Evolutionary conservation across 2,329 filamentous ascomycete species (phyloP), one percentile per base, ranked within the genome.

Genomic region (Cladosporium sp.): DNA sequence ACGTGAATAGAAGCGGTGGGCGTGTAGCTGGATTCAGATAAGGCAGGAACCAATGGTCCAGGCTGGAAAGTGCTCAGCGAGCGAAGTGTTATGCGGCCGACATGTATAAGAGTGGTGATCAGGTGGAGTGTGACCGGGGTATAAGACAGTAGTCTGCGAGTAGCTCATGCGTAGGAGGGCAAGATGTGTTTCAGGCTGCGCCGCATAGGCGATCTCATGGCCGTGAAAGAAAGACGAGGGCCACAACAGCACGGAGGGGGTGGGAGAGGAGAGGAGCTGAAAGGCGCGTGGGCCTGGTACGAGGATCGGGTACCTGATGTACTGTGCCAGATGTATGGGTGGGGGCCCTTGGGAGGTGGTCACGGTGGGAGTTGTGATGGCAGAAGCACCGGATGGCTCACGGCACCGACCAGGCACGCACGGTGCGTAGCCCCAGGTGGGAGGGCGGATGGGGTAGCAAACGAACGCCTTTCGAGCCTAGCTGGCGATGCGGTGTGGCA

Each of bases 51-150:
- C 51, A 55, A 36, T 41, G 51, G 61, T 57, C 61, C 61, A 63
- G 60, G 51, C 51, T 52, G 32, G 34, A 41, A 44, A 28, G 36
- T 36, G 49, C 51, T 47, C 49, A 57, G 36, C 51, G 51, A 64
- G 61, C 61, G 30, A 64, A 52, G 51, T 57, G 61, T 64, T 64
- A 64, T 64, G 51, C 61, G 34, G 61, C 51, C 8, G 36, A 30
- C 61, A 64, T 64, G 61, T 64, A 64, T 64, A 64, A 64, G 49
- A 55, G 51, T 36, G 18, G 51, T 64, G 61, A 47, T 54, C 51
- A 30, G 34, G 61, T 55, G 61, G 51, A 64, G 61, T 21, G 32
- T 34, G 36, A 32, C 51, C 21, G 32, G 61, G 61, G 34, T 57
- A 26, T 41, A 47, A n/a, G 26, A 58, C 34, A 63, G 47, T 64